These are phyloP conservation scores for Eucalyptus polybractea DNA, from an alignment of 345 rosid species.

Conservation along the genomic window DNA sequence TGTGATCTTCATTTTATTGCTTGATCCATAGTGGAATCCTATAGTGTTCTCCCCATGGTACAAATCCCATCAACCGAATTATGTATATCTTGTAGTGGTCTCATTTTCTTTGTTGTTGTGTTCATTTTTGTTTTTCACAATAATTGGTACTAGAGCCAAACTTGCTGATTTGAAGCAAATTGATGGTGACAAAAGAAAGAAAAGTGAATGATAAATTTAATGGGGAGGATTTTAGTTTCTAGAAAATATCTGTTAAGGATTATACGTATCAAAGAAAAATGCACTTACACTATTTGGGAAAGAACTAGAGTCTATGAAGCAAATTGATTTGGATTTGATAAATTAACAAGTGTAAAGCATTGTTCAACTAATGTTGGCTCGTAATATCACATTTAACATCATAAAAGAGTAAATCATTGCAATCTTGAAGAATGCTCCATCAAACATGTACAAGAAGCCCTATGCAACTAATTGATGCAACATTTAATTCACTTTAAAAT, in stretches of 20 bases:
- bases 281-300: background rate
- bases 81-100: background rate
- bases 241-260: background rate
- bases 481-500: background rate
- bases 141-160: background rate
- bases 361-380: background rate
- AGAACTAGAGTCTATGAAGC: background rate
- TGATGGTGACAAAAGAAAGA: background rate
- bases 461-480: background rate
- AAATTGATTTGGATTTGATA: background rate
- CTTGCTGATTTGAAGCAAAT: background rate
- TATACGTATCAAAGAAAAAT: background rate
- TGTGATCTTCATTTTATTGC: background rate
- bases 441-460: background rate
- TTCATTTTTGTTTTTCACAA: background rate
- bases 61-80: background rate
- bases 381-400: background rate
- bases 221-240: background rate
- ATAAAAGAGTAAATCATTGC: background rate
- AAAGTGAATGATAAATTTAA: background rate
- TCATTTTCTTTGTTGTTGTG: background rate
- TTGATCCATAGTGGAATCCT: background rate
- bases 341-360: background rate
- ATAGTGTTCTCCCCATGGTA: background rate
- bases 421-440: background rate